Base-by-base conservation (phyloP, 2,329 filamentous ascomycete species). In the Fusarium verticillioides region DNA sequence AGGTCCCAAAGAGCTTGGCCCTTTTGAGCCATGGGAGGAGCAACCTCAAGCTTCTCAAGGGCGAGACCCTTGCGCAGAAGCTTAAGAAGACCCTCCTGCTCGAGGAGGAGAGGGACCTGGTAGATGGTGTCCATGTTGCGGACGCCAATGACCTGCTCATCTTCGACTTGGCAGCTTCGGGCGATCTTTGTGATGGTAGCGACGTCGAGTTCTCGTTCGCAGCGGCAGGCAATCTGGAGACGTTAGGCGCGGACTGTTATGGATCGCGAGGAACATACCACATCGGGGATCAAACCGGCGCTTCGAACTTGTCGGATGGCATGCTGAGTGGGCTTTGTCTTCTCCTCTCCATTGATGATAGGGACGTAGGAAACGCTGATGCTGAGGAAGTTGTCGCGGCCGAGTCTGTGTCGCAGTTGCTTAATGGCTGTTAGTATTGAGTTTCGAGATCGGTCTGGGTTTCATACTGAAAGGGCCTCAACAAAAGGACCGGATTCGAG, bases 241-340 rank as follows among this genome's bases (percentile, higher is more conserved):
- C 36, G 59, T 74, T 65, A 75, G 60, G 30, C 10, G 13, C 18
- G n/a, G 19, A 23, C 12, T 26, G 26, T 8, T 9, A 37, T 54
- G 21, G 32, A 6, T 36, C 4, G 7, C 5, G 9, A 5, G 9
- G 23, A 26, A 78, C 84, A 66, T 84, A 93, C 90, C 81, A 96
- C 80, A 77, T 93, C 91, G 4, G 92, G 92, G 66, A 87, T 89
- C 61, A 94, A 83, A 79, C 95, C 95, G 72, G 93, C 92, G 79
- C 93, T 95, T 72, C 96, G 92, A 70, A 95, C 91, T 77, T 93
- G 90, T 79, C 92, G 92, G 78, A 98, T 94, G 32, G 96, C 94
- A 78, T 94, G 91, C 82, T 99, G 96, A 0, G 96, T 99, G 0
- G 96, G 96, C 85, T 98, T 98, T 15, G 95, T 98, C 89, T 98